Conservation (phyloP, 2,329 filamentous ascomycete genomes). For the Paecilomyces variotii region DNA sequence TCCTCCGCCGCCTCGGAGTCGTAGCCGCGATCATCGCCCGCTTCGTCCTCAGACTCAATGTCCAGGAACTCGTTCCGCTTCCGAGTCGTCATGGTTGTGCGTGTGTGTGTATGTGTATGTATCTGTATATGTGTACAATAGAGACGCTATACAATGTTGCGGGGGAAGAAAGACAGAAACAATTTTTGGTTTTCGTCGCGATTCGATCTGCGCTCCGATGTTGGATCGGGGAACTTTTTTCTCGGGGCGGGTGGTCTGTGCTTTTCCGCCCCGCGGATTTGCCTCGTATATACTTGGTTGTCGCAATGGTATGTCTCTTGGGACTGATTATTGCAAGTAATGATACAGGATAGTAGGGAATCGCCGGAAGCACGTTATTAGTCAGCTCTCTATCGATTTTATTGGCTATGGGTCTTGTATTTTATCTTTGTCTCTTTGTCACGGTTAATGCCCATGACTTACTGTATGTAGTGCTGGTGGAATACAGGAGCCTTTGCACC, state of each 20-base stretch:
- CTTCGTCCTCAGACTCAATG: conserved; percentile 28
- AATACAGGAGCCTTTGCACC: neutral
- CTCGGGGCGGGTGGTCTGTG: neutral
- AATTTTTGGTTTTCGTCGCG: neutral
- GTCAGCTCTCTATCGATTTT: no score
- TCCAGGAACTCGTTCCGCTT: conserved; percentile 34
- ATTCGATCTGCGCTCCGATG: neutral
- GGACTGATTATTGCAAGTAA: no score
- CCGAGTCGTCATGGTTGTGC: conserved; percentile 26
- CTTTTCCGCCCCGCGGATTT: neutral
- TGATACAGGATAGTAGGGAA: no score
- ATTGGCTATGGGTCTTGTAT: no score
- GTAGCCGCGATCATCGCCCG: conserved; percentile 34
- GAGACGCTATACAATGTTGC: neutral
- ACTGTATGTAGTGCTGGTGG: neutral
- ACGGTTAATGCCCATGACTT: no score
- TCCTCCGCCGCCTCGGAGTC: conserved; percentile 38
- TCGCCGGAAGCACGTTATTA: no score
- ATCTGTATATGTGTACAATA: no score
- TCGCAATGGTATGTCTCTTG: no score
- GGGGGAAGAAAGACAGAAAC: no score
- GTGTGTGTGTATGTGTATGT: neutral
- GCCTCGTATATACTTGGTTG: no score
- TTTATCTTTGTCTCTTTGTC: no score
- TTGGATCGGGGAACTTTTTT: neutral